phyloP scores from a whole-genome alignment of 495 filamentous ascomycete species.

The Tuber microsphaerosporum region DNA sequence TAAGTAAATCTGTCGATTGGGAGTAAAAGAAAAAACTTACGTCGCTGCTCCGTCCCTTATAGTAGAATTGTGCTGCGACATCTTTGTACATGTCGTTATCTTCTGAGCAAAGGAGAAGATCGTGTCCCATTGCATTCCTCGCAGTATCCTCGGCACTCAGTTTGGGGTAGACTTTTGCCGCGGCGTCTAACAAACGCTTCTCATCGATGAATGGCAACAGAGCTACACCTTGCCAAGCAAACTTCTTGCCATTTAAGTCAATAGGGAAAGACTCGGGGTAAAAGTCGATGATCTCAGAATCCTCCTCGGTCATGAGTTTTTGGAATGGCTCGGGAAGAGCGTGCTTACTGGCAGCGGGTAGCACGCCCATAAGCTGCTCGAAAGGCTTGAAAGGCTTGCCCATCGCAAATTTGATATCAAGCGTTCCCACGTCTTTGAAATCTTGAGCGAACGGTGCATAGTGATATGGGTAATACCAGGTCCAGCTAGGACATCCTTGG shows the following conservation, averaged over 20 bases:
- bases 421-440: conserved; percentile 74
- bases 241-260: conserved; percentile 96
- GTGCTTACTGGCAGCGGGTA: conserved; percentile 86
- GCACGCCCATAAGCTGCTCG: conserved; percentile 96
- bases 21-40: conserved; percentile 28
- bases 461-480: conserved; percentile 97
- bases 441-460: conserved; percentile 97
- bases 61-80: conserved; percentile 75
- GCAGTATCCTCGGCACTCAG: conserved; percentile 68
- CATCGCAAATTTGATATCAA: conserved; percentile 75
- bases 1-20: not conserved
- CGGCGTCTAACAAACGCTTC: conserved; percentile 71
- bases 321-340: conserved; percentile 83
- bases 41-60: conserved; percentile 65
- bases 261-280: conserved; percentile 90
- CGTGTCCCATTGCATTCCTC: conserved; percentile 73
- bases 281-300: conserved; percentile 92
- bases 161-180: conserved; percentile 71
- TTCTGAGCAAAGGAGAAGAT: conserved; percentile 74
- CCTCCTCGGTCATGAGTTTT: conserved; percentile 71
- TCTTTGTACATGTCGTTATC: conserved; percentile 71
- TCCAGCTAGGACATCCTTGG: conserved; percentile 96
- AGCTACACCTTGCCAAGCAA: conserved; percentile 93
- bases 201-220: conserved; percentile 95
- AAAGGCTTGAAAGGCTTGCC: conserved; percentile 84